A percentile compares a stretch with the other conserved stretches of the same genome.
These are phyloP conservation scores for Cystofilobasidium bisporidii DNA, from an alignment of 768 basidiomycete genomes.

Conservation along the genomic window DNA sequence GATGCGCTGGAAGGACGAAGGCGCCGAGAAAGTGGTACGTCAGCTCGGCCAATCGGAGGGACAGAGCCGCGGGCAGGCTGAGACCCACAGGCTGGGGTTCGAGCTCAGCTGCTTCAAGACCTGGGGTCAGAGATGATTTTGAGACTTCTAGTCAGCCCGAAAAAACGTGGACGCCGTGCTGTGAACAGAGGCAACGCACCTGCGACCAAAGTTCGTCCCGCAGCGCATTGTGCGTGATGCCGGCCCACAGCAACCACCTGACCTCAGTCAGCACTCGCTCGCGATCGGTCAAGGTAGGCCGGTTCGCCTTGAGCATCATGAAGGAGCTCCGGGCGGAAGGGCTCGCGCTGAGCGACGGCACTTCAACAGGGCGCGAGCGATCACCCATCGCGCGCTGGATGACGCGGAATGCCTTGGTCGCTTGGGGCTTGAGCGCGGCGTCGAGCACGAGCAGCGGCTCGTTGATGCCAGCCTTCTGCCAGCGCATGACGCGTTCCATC, in stretches of 20 bases:
- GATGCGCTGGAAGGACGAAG: conserved; percentile 52
- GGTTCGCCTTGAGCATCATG: conserved; percentile 1
- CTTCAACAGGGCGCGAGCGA: conserved; percentile 50
- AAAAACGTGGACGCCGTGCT: too few relatives aligned
- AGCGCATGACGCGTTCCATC: conserved; percentile 48
- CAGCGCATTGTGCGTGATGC: conserved; percentile 68
- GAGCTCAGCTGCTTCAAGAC: conserved; percentile 74
- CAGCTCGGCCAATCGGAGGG: neutral
- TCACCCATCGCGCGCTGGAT: conserved; percentile 92
- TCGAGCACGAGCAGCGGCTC: conserved; percentile 67
- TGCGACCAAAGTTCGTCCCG: conserved; percentile 92
- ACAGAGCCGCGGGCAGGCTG: neutral
- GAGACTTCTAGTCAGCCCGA: conserved; percentile 39
- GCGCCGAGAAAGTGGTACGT: neutral
- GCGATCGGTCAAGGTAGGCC: conserved; percentile 32
- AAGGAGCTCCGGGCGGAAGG: neutral
- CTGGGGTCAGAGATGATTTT: conserved; percentile 46
- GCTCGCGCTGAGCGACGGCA: neutral
- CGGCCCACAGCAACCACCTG: conserved; percentile 72
- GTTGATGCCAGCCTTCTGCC: conserved; percentile 74
- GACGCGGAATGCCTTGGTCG: conserved; percentile 74
- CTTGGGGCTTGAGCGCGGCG: conserved; percentile 59
- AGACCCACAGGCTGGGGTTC: conserved; percentile 66
- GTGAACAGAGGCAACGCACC: conserved; percentile 34
- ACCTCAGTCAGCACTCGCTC: conserved; percentile 59